These are phyloP conservation scores for Withania somnifera DNA, from an alignment of 305 asterid species.

Conservation along the genomic window DNA sequence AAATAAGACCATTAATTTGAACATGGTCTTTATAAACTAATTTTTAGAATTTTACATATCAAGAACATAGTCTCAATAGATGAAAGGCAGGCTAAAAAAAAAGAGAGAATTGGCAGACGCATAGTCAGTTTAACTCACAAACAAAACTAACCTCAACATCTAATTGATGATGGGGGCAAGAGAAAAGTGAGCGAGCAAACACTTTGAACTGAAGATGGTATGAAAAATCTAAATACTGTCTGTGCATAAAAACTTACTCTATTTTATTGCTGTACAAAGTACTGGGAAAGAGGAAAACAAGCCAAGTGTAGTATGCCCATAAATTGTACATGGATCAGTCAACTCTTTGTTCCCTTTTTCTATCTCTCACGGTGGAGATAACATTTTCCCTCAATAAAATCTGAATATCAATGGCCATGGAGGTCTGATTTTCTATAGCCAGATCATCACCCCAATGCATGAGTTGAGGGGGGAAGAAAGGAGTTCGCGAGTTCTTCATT, in stretches of 20 bases:
- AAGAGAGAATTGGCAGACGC: no score
- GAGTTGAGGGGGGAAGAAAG: slow-evolving; percentile 15
- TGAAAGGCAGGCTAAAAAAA: no score
- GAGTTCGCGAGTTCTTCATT: slow-evolving; percentile 21
- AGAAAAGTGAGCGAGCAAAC: neutral
- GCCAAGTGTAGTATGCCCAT: neutral
- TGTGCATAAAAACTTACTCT: neutral
- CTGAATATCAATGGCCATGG: neutral
- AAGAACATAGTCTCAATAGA: no score
- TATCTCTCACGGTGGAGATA: neutral
- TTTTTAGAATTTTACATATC: no score
- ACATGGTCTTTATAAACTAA: neutral
- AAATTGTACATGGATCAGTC: neutral
- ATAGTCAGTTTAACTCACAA: no score
- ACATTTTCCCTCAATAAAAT: neutral
- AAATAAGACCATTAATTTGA: neutral
- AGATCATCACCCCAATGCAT: slow-evolving; percentile 1
- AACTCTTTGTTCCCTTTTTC: neutral
- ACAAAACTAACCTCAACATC: neutral
- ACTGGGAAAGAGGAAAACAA: neutral
- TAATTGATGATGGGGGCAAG: neutral
- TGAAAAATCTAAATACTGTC: neutral
- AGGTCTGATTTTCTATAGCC: neutral
- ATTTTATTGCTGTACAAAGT: neutral
- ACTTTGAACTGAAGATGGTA: neutral